Base-by-base conservation (phyloP, 495 filamentous ascomycete genomes). In the Aspergillus mulundensis region DNA sequence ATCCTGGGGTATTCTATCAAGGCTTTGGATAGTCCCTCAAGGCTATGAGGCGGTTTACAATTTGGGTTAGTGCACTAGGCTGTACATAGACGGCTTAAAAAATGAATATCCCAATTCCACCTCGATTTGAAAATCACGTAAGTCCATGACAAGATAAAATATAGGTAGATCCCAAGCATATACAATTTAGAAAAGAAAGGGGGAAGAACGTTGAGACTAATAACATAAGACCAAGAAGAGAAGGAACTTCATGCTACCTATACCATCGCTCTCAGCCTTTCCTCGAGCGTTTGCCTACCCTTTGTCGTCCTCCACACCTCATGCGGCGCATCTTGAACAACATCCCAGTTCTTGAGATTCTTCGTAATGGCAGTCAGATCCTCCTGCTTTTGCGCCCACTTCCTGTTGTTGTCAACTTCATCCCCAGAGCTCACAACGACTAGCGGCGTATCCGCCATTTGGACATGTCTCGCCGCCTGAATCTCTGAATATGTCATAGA, bases 401-500 rank as follows among this genome's bases (percentile, higher is more conserved):
- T 77, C 21, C 74, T 68, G 60, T 88, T 84, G 49, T 67, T 76
- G 8, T 67, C 41, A 23, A 77, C 71, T 50, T 80, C 69, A n/a
- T 80, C 71, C 0, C 90, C 92, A 3, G 88, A 93, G 66, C 88
- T 95, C 28, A 97, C 81, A n/a, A 98, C 73, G 20, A 83, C 83
- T 6, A 96, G 66, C 32, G 89, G 88, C 38, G 84, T 89, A 41
- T 86, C 74, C n/a, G 71, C 70, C 63, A 79, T 78, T 68, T 95
- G 88, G 45, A 97, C 93, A 41, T 84, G 83, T 34, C 84, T 75
- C 43, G 90, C 88, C 38, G 84, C 85, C 40, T 77, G 76, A 20
- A 96, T 82, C 60, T 98, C 94, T 21, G 87, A 88, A 59, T 83
- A 86, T 16, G 90, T 90, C 50, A 97, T 81, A 2, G 85, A 86